A percentile compares a stretch with the other conserved stretches of the same genome.
Evolutionary conservation across 495 filamentous ascomycete genomes (phyloP).

Genomic region (Hyaloscypha bicolor): DNA sequence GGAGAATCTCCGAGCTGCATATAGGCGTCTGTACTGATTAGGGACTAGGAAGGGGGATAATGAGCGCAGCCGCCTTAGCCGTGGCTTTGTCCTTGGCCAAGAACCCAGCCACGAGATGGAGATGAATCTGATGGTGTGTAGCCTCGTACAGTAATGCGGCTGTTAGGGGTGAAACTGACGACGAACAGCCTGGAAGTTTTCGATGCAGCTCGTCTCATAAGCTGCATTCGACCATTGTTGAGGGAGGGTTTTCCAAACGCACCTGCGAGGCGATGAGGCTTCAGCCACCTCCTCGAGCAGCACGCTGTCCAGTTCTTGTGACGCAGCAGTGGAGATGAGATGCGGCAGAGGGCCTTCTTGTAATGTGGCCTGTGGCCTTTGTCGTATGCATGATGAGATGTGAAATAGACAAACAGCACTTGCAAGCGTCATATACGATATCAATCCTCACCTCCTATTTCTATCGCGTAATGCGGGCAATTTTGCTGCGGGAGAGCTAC

Average conservation of each 20-base stretch:
- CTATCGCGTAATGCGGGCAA: background rate
- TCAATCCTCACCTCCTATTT: background rate
- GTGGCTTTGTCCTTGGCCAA: background rate
- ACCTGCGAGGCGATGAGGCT: background rate
- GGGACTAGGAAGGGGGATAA: background rate
- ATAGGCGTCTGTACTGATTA: background rate
- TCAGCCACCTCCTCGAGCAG: constrained; percentile 1
- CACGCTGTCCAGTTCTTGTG: background rate
- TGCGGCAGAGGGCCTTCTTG: background rate
- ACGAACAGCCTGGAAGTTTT: background rate
- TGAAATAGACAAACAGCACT: background rate
- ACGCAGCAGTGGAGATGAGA: background rate
- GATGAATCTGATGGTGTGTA: background rate
- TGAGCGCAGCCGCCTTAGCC: background rate
- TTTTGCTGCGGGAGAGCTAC: background rate
- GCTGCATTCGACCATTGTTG: background rate
- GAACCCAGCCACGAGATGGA: background rate
- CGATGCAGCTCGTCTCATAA: background rate
- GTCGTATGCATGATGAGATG: background rate
- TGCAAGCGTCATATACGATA: background rate
- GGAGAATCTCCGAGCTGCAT: background rate
- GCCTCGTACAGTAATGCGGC: background rate
- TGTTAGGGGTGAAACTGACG: background rate
- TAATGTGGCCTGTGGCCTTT: background rate
- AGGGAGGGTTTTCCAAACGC: background rate